phyloP scores from a whole-genome alignment of 2,329 filamentous ascomycete genomes.

The Colletotrichum horii region DNA sequence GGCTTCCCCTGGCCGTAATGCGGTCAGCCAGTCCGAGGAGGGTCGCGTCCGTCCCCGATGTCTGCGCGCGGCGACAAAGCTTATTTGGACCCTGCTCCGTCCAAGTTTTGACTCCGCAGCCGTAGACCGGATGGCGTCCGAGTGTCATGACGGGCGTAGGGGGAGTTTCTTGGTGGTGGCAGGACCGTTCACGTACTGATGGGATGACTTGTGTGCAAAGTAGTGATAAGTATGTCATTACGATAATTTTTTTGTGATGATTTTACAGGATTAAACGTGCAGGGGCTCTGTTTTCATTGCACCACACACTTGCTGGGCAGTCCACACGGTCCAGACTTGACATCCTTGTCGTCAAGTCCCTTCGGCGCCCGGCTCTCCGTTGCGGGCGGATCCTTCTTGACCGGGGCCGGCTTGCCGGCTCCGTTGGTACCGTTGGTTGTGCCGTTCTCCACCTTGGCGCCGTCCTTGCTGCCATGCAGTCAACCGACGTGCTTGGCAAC shows the following conservation, averaged over 20 bases:
- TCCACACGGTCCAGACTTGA: slow-evolving; percentile 73
- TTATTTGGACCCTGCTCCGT: neutral
- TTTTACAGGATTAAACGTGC: neutral
- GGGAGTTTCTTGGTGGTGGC: neutral
- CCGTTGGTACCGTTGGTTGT: slow-evolving; percentile 25
- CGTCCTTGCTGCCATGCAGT: slow-evolving; percentile 70
- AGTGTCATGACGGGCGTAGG: neutral
- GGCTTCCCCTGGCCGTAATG: neutral
- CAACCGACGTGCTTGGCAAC: slow-evolving; percentile 76
- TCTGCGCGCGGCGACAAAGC: neutral
- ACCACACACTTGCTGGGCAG: slow-evolving; percentile 77
- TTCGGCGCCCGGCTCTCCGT: slow-evolving; percentile 26
- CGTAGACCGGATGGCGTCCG: neutral
- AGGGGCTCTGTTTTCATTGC: slow-evolving; percentile 46
- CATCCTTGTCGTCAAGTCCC: slow-evolving; percentile 34
- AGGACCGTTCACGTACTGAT: neutral
- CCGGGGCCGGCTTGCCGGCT: slow-evolving; percentile 22
- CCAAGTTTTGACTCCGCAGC: neutral
- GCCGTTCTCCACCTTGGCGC: slow-evolving; percentile 30
- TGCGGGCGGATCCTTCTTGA: neutral
- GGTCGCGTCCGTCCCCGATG: neutral
- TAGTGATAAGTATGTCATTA: neutral
- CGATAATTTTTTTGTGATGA: neutral
- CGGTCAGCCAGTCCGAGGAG: neutral
- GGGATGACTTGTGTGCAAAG: neutral